phyloP scores from a whole-genome alignment of 805 yeast genomes.

The Candida quercuum region DNA sequence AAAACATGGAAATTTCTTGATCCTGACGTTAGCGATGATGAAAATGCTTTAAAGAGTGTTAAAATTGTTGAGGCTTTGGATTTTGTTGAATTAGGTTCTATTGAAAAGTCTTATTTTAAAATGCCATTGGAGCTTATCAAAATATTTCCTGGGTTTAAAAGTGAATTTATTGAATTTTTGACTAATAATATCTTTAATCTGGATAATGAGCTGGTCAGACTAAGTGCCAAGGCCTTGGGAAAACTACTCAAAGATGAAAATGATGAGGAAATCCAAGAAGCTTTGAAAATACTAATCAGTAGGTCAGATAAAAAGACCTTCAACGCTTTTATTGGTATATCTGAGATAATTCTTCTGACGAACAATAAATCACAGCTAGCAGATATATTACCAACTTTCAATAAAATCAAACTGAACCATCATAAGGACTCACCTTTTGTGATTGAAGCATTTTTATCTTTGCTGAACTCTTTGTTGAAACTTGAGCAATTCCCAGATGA shows the following conservation, averaged over 20 bases:
- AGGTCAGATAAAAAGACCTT: slow-evolving; percentile 8
- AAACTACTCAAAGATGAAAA: slow-evolving; percentile 6
- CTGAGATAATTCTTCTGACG: slow-evolving; percentile 14
- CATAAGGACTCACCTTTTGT: slow-evolving; percentile 18
- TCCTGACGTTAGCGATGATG: slow-evolving; percentile 12
- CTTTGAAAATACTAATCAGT: slow-evolving; percentile 3
- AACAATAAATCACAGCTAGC: not conserved
- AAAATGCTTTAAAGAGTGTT: slow-evolving; percentile 35
- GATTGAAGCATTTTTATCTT: slow-evolving; percentile 21
- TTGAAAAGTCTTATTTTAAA: slow-evolving; percentile 33
- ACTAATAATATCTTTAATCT: slow-evolving; percentile 28
- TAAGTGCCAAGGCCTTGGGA: slow-evolving; percentile 35
- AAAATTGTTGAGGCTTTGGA: slow-evolving; percentile 56
- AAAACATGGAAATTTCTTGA: slow-evolving; percentile 25
- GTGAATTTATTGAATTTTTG: slow-evolving; percentile 28
- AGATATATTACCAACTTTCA: slow-evolving; percentile 7
- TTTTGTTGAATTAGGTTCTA: slow-evolving; percentile 40
- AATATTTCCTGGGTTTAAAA: slow-evolving; percentile 18
- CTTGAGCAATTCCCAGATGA: slow-evolving; percentile 2
- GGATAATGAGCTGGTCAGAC: slow-evolving; percentile 37
- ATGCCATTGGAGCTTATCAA: slow-evolving; percentile 28
- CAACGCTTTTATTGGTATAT: slow-evolving; percentile 17
- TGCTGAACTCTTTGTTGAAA: slow-evolving; percentile 13
- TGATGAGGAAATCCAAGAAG: not conserved
- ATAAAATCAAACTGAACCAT: slow-evolving; percentile 14